phyloP scores from a whole-genome alignment of 305 asterid genomes.

The Withania somnifera region DNA sequence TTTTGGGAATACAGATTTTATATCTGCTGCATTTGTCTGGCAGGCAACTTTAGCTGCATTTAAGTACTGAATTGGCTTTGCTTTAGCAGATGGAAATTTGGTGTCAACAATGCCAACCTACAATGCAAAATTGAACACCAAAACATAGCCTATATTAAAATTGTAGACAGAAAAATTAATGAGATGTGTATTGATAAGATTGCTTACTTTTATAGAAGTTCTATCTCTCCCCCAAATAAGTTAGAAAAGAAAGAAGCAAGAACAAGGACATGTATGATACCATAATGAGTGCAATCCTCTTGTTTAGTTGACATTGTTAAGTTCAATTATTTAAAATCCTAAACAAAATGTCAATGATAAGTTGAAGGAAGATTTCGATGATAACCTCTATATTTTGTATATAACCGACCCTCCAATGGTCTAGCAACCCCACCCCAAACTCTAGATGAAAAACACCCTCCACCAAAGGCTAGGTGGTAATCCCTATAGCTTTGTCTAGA shows the following conservation, averaged over 20 bases:
- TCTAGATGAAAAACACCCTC: not conserved
- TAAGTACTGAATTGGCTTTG: conserved; percentile 48
- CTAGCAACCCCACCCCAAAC: not conserved
- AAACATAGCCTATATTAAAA: not conserved
- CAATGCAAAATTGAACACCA: not conserved
- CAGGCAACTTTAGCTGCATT: conserved; percentile 64
- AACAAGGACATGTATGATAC: too few relatives aligned
- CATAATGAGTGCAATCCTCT: not conserved
- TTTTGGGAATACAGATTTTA: conserved; percentile 19
- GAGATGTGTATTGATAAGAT: not conserved
- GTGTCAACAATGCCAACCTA: conserved; percentile 60
- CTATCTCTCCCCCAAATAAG: not conserved
- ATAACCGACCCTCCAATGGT: not conserved
- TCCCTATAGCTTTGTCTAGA: too few relatives aligned
- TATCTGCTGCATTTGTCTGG: conserved; percentile 32
- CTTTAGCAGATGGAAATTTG: conserved; percentile 37
- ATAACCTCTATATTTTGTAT: not conserved
- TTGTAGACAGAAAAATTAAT: not conserved
- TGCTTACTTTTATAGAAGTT: not conserved
- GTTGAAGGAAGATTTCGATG: not conserved
- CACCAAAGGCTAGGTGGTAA: too few relatives aligned
- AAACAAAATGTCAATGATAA: not conserved
- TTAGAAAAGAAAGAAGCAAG: too few relatives aligned
- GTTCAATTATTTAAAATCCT: too few relatives aligned
- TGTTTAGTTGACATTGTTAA: not conserved